Evolutionary conservation across 805 yeast genomes (phyloP).

Genomic region (Pichia occidentalis): DNA sequence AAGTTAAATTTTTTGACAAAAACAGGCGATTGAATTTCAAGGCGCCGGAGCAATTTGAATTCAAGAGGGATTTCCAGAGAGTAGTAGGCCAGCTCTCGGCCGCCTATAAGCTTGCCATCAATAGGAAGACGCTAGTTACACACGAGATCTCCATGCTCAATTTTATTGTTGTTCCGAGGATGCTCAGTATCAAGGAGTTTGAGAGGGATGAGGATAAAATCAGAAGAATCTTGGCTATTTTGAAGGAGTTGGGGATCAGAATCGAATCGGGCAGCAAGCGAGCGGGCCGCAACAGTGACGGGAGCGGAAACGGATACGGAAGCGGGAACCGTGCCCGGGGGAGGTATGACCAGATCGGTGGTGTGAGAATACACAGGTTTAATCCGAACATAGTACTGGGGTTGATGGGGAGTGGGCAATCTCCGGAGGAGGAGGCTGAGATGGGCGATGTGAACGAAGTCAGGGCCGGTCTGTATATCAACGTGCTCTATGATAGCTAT

Average conservation of each 20-base stretch:
- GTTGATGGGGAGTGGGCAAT: not conserved
- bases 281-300: too few relatives aligned
- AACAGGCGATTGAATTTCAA: constrained; percentile 16
- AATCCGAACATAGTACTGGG: constrained; percentile 7
- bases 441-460: not conserved
- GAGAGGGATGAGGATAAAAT: constrained; percentile 1
- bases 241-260: not conserved
- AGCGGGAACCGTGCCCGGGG: too few relatives aligned
- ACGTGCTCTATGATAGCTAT: not conserved
- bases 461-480: constrained; percentile 2
- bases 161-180: constrained; percentile 9
- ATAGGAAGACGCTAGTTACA: constrained; percentile 26
- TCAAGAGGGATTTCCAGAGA: constrained; percentile 29
- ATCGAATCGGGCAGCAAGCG: constrained; percentile 6
- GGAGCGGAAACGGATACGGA: too few relatives aligned
- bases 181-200: constrained; percentile 2
- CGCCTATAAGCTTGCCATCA: constrained; percentile 16
- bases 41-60: constrained; percentile 37
- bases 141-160: constrained; percentile 16
- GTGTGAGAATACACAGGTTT: not conserved
- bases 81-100: constrained; percentile 27
- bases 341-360: too few relatives aligned
- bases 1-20: constrained; percentile 31
- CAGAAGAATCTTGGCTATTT: not conserved
- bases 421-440: not conserved